Evolutionary conservation across 768 basidiomycete genomes (phyloP).

Genomic region (Suillus subluteus): DNA sequence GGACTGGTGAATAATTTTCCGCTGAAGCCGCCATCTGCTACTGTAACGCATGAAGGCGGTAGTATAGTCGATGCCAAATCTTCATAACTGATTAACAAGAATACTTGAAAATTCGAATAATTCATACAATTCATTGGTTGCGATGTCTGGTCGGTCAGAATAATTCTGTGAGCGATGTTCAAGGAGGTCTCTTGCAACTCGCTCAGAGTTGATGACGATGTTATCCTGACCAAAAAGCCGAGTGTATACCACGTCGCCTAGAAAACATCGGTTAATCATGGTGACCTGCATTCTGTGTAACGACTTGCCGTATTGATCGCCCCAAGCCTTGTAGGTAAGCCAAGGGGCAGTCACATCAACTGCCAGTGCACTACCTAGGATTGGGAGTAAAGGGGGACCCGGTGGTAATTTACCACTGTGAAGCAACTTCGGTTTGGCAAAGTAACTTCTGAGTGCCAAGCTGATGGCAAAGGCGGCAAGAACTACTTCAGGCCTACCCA

Average conservation of each 20-base stretch:
- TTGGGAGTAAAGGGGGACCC: slow-evolving; percentile 3
- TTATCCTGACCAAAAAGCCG: slow-evolving; percentile 15
- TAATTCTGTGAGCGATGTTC: slow-evolving; percentile 16
- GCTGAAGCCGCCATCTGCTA: slow-evolving; percentile 20
- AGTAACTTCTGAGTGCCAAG: not conserved
- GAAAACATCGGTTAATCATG: not conserved
- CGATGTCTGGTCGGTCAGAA: slow-evolving; percentile 14
- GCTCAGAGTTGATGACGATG: slow-evolving; percentile 19
- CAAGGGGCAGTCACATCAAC: slow-evolving; percentile 4
- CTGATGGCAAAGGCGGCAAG: not conserved
- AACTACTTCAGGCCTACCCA: not conserved
- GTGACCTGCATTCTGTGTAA: not conserved
- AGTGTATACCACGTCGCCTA: slow-evolving; percentile 13
- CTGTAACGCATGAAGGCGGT: slow-evolving; percentile 19
- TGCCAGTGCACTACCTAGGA: slow-evolving; percentile 5
- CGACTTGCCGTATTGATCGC: not conserved
- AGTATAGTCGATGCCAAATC: slow-evolving; percentile 15
- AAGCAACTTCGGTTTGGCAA: not conserved
- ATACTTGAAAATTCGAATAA: not conserved
- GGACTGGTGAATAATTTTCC: slow-evolving; percentile 18
- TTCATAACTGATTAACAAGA: not conserved
- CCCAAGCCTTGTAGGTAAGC: slow-evolving; percentile 10
- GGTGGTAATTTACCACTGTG: not conserved
- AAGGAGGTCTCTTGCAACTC: slow-evolving; percentile 17
- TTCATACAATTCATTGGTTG: slow-evolving; percentile 14